Conservation (phyloP, 1,284 basidiomycete genomes). For the Chiua sp. region DNA sequence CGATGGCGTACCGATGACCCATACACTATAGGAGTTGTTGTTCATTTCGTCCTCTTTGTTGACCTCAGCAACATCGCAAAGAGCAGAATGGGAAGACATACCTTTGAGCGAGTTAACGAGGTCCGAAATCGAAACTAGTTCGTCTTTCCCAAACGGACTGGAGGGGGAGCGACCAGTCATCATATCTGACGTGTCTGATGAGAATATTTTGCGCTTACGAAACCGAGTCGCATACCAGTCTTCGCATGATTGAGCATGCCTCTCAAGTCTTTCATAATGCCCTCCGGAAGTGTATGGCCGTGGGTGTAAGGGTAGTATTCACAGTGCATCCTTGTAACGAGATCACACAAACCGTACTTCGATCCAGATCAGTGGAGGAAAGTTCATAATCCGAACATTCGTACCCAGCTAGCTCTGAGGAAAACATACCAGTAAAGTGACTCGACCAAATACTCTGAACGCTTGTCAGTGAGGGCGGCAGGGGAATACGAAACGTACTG, state of each 20-base stretch:
- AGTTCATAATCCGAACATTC: too few species aligned
- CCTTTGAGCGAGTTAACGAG: slow-evolving; percentile 23
- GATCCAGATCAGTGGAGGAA: too few species aligned
- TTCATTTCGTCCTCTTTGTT: slow-evolving; percentile 11
- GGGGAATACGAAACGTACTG: too few species aligned
- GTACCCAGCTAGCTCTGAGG: too few species aligned
- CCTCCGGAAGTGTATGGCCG: slow-evolving; percentile 8
- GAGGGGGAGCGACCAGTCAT: slow-evolving; percentile 26
- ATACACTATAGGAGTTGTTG: slow-evolving; percentile 14
- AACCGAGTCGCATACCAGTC: slow-evolving; percentile 12
- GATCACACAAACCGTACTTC: too few species aligned
- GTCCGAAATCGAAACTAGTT: slow-evolving; percentile 17
- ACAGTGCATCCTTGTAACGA: slow-evolving; percentile 19
- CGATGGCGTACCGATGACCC: slow-evolving; percentile 20
- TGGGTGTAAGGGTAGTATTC: slow-evolving; percentile 23
- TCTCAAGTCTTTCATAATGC: slow-evolving; percentile 14
- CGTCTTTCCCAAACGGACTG: slow-evolving; percentile 23
- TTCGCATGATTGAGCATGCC: slow-evolving; percentile 26
- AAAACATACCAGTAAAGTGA: too few species aligned
- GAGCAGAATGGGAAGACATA: neutral
- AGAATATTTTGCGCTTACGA: neutral
- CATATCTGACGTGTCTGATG: slow-evolving; percentile 11
- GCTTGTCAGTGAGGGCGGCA: too few species aligned
- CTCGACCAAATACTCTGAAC: too few species aligned
- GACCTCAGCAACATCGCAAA: neutral